phyloP scores from a whole-genome alignment of 2,329 filamentous ascomycete species.

The Pseudogymnoascus sp. region DNA sequence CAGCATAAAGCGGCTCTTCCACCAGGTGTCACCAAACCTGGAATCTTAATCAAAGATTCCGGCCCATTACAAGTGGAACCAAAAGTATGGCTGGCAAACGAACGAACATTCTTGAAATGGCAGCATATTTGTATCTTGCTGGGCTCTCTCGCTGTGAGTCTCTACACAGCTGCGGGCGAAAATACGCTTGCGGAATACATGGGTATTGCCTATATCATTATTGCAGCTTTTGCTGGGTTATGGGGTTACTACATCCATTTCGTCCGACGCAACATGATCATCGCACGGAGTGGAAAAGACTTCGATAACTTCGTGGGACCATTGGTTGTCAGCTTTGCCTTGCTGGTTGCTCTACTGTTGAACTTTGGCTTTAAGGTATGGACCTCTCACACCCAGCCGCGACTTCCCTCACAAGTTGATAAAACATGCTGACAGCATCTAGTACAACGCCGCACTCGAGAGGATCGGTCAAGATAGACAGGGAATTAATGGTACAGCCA shows the following conservation, averaged over 20 bases:
- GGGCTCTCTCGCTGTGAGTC: constrained; percentile 70
- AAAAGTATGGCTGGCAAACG: constrained; percentile 98
- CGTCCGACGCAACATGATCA: constrained; percentile 68
- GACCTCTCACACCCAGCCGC: not conserved
- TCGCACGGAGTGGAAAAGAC: constrained; percentile 79
- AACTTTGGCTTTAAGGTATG: constrained; percentile 83
- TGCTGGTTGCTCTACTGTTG: constrained; percentile 70
- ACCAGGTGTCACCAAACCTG: constrained; percentile 79
- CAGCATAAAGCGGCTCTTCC: constrained; percentile 55
- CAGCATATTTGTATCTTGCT: constrained; percentile 89
- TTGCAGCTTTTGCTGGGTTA: constrained; percentile 72
- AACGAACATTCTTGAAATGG: constrained; percentile 98
- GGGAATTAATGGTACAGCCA: not conserved
- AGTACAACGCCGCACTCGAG: not conserved
- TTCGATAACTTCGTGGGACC: constrained; percentile 88
- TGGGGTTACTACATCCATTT: constrained; percentile 88
- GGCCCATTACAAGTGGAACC: constrained; percentile 89
- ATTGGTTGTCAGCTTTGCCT: constrained; percentile 69
- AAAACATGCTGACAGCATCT: not conserved
- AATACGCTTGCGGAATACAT: constrained; percentile 70
- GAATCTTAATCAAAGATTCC: constrained; percentile 86
- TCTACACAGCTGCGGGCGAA: constrained; percentile 82
- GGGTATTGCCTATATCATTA: constrained; percentile 73
- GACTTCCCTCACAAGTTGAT: not conserved
- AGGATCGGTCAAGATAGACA: not conserved